Evolutionary conservation across 345 rosid species (phyloP).

Genomic region (Populus alba): DNA sequence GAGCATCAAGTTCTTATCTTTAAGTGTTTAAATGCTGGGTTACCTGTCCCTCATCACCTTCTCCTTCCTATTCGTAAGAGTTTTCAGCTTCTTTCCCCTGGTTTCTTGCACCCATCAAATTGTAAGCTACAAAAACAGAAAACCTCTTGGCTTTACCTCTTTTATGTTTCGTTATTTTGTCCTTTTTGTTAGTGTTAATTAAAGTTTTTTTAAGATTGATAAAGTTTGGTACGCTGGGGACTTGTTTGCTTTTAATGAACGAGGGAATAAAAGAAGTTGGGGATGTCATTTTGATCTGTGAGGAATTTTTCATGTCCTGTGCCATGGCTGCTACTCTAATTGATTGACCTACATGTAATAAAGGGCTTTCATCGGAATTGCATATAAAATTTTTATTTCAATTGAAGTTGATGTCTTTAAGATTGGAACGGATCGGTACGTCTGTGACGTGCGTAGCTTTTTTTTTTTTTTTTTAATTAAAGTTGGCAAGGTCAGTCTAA

Average conservation of each 20-base stretch:
- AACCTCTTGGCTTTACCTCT: not conserved
- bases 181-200: not conserved
- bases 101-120: not conserved
- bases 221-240: not conserved
- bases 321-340: not conserved
- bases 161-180: not conserved
- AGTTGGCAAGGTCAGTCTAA: not conserved
- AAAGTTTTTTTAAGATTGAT: not conserved
- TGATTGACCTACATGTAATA: not conserved
- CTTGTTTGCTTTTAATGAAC: not conserved
- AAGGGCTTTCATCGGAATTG: not conserved
- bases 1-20: conserved; percentile 89
- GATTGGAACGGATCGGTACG: not conserved
- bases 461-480: not conserved
- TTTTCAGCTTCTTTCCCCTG: conserved; percentile 34
- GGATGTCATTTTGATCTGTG: not conserved
- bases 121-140: conserved; percentile 1
- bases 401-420: not conserved
- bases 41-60: conserved; percentile 68
- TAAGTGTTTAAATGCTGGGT: conserved; percentile 70
- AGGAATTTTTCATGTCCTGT: not conserved
- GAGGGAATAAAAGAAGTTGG: not conserved
- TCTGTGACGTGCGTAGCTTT: not conserved
- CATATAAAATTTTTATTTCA: not conserved
- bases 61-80: conserved; percentile 58